Evolutionary conservation across 225 moss, liverwort and hornwort species (phyloP).

Genomic region (Bryum argenteum): DNA sequence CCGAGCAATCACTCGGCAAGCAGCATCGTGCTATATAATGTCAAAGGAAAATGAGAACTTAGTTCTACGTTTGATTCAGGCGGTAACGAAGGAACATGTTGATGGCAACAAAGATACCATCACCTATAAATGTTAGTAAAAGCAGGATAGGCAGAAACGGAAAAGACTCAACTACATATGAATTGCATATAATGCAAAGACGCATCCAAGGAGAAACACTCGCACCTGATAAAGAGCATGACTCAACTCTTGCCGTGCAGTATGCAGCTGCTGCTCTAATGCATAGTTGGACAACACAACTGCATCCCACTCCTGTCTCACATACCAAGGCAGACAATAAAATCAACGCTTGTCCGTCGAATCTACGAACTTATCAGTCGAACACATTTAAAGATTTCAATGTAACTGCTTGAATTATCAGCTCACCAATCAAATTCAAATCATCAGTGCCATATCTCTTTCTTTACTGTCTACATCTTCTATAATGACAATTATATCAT

Average conservation of each 20-base stretch:
- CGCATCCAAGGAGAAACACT: slow-evolving; percentile 14
- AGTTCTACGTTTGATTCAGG: neutral
- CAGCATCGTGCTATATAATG: slow-evolving; percentile 85
- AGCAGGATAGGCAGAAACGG: no score
- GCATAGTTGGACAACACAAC: slow-evolving; percentile 91
- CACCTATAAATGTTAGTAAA: neutral
- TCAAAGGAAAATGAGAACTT: neutral
- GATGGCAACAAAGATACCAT: neutral
- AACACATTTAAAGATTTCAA: slow-evolving; percentile 1
- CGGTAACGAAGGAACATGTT: neutral
- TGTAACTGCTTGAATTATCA: neutral
- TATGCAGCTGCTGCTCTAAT: slow-evolving; percentile 93
- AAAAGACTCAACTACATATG: neutral
- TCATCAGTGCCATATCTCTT: neutral
- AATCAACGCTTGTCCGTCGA: slow-evolving; percentile 8
- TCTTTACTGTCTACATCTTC: neutral
- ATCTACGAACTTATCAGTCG: neutral
- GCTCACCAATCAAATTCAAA: slow-evolving; percentile 10
- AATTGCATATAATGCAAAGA: neutral
- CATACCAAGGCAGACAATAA: slow-evolving; percentile 11
- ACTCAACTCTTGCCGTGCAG: slow-evolving; percentile 96
- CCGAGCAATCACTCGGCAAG: slow-evolving; percentile 96
- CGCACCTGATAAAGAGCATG: slow-evolving; percentile 94
- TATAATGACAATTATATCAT: neutral
- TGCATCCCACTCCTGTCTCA: slow-evolving; percentile 93